Evolutionary conservation across 2,329 filamentous ascomycete species (phyloP), one percentile per base, ranked within the genome.

Genomic region (Hypocreales sp.): DNA sequence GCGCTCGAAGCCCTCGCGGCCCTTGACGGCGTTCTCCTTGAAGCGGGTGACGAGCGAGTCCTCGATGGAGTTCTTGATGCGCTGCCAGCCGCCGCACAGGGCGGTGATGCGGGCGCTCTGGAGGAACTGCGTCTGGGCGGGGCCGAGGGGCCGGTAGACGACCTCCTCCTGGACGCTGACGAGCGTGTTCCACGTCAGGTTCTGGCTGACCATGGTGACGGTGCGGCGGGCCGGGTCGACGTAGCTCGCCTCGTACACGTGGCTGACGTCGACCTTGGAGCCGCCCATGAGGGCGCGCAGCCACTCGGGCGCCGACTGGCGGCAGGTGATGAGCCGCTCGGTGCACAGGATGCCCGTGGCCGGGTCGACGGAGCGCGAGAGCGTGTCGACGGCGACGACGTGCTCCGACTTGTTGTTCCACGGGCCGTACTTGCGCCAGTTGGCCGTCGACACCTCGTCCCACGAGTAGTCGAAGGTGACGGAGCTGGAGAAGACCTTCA

Each of bases 401-500:
- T 98, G 90, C 22, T 84, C 82, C n/a, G 81, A 86, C 60, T 93
- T 90, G 54, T 94, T 80, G 62, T 98, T 98, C 87, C 90, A 95
- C 13, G 87, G 87, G 46, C 83, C 92, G 60, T 98, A 98, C 56
- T 98, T 98, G 42, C 76, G 79, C 90, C 90, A 98, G 67, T 98
- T 98, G 50, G 81, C 84, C 10, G 83, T 84, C 15, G 84, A 93
- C 20, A 98, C 90, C 55, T 95, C 87, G 47, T 93, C 83, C 90
- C 90, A 98, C 24, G 87, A 92, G 66, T 98, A 98, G 61, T 93
- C 70, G 60, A 92, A 98, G 35, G 83, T 84, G 56, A 83, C 81
- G 21, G 66, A 64, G 46, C 83, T 92, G 42, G 82, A 81, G 48
- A 95, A 95, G 58, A 95, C 81, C 68, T 92, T 93, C 90, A 98